Evolutionary conservation across 2,329 filamentous ascomycete species (phyloP).

Genomic region (Aspergillus candidus): DNA sequence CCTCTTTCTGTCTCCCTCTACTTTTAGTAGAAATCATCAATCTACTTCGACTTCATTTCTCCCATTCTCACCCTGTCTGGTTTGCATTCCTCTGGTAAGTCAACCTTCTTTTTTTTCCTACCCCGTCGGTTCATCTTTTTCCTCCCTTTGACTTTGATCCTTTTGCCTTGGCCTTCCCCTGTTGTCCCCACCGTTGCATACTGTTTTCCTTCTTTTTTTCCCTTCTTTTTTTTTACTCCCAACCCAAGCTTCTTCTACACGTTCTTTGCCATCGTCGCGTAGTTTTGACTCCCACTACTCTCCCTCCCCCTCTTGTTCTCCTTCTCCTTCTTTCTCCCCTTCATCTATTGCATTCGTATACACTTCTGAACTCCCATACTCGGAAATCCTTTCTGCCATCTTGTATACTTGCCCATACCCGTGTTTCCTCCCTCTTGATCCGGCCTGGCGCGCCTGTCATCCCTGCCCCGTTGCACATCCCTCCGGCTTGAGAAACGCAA

Average conservation of each 20-base stretch:
- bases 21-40: neutral
- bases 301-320: constrained; percentile 3
- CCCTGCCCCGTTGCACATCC: too few species aligned
- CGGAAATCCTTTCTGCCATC: too few species aligned
- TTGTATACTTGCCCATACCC: neutral
- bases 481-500: too few species aligned
- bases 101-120: neutral
- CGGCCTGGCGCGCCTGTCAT: too few species aligned
- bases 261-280: neutral
- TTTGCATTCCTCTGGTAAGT: neutral
- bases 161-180: constrained; percentile 2
- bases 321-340: constrained; percentile 4
- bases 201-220: constrained; percentile 2
- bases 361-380: neutral
- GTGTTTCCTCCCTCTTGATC: neutral
- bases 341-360: neutral
- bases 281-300: constrained; percentile 4
- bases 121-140: neutral
- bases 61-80: too few species aligned
- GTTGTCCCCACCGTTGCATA: constrained; percentile 5
- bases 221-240: constrained; percentile 1
- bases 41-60: neutral
- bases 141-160: neutral
- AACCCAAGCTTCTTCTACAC: too few species aligned
- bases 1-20: constrained; percentile 12